These are phyloP conservation scores for Carnegiea gigantea DNA, from an alignment of 179 eudicot species.

Conservation along the genomic window DNA sequence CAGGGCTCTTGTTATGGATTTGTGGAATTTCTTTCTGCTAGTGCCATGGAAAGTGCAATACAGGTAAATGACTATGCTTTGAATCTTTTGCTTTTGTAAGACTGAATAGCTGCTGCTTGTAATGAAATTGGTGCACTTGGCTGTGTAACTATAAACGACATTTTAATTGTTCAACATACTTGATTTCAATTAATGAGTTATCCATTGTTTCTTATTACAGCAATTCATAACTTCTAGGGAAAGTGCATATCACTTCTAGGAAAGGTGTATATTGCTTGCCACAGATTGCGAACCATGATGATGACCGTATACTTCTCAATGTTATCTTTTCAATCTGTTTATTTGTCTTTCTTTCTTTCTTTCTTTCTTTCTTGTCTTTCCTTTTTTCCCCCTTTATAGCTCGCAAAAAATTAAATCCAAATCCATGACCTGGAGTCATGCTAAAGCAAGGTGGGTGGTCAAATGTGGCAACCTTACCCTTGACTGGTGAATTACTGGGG, in stretches of 20 bases:
- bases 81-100: neutral
- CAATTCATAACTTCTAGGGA: neutral
- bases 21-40: conserved; percentile 53
- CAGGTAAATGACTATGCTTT: conserved; percentile 33
- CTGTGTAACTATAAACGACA: neutral
- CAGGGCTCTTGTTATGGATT: conserved; percentile 67
- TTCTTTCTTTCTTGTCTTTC: neutral
- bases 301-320: neutral
- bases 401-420: neutral
- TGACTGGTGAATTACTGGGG: neutral
- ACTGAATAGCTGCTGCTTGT: neutral
- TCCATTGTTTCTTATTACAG: neutral
- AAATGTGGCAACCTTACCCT: neutral
- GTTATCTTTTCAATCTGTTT: neutral
- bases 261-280: neutral
- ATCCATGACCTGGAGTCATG: neutral
- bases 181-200: neutral
- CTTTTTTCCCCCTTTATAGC: neutral
- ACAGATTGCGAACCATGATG: neutral
- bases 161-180: neutral
- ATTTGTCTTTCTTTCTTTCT: neutral
- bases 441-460: neutral
- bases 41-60: conserved; percentile 50
- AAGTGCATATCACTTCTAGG: neutral
- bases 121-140: neutral